Percentiles rank a stretch among this genome's conserved stretches.
Conservation (phyloP, 495 filamentous ascomycete species). For the Penicillium angulare region DNA sequence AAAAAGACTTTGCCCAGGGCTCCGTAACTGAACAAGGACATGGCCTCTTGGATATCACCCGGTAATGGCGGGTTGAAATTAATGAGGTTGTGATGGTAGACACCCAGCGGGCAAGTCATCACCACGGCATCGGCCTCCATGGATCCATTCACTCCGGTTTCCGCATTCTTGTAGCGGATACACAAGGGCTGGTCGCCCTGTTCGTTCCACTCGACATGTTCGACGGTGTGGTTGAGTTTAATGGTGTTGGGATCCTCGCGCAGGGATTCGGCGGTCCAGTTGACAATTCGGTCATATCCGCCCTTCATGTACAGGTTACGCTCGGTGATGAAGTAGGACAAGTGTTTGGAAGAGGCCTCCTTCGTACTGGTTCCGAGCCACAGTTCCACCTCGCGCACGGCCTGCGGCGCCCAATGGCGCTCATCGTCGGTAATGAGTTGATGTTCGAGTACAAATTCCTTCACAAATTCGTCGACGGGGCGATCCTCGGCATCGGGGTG, state of each 20-base stretch:
- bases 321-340: slow-evolving; percentile 25
- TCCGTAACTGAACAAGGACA: slow-evolving; percentile 21
- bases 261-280: slow-evolving; percentile 20
- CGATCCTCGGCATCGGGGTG: slow-evolving; percentile 23
- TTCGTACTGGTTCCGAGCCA: slow-evolving; percentile 22
- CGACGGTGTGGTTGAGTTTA: slow-evolving; percentile 19
- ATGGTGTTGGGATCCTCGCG: slow-evolving; percentile 10
- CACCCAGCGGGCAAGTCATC: slow-evolving; percentile 21
- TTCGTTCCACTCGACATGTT: slow-evolving; percentile 20
- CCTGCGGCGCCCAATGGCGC: slow-evolving; percentile 24
- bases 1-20: slow-evolving; percentile 27
- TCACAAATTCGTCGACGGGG: slow-evolving; percentile 20
- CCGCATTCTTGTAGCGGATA: slow-evolving; percentile 15
- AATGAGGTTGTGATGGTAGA: slow-evolving; percentile 24
- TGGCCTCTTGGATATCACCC: slow-evolving; percentile 23
- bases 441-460: slow-evolving; percentile 20
- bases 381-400: slow-evolving; percentile 22
- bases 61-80: slow-evolving; percentile 23
- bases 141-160: not conserved
- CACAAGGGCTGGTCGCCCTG: slow-evolving; percentile 7
- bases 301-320: slow-evolving; percentile 28
- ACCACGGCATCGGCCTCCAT: slow-evolving; percentile 19
- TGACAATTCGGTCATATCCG: slow-evolving; percentile 25
- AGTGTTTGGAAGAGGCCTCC: slow-evolving; percentile 23
- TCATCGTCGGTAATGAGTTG: slow-evolving; percentile 25